phyloP scores from a whole-genome alignment of 2,329 filamentous ascomycete genomes.

The Kalmusia sp. region DNA sequence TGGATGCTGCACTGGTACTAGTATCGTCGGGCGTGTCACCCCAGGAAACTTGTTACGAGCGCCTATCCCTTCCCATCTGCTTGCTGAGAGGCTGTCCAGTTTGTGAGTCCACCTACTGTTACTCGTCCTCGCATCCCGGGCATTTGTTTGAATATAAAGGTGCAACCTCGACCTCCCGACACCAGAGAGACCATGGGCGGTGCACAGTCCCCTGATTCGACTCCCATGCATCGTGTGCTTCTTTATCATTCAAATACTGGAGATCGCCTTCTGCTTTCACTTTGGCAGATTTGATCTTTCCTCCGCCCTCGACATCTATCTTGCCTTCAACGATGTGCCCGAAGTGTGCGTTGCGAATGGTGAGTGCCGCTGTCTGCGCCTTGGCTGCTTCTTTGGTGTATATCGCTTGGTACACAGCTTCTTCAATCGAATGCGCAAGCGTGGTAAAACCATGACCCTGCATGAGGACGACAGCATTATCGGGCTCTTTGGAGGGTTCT shows the following conservation, averaged over 20 bases:
- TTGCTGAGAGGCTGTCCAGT: not conserved
- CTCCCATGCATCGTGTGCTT: constrained; percentile 51
- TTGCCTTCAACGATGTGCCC: constrained; percentile 49
- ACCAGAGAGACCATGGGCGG: constrained; percentile 54
- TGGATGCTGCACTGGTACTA: no score
- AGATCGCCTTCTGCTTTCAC: constrained; percentile 51
- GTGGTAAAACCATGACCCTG: constrained; percentile 56
- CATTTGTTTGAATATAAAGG: constrained; percentile 51
- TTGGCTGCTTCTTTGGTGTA: constrained; percentile 51
- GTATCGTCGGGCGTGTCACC: no score
- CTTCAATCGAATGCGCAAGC: constrained; percentile 50
- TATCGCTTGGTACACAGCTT: constrained; percentile 54
- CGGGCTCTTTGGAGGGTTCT: constrained; percentile 40
- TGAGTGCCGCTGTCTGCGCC: constrained; percentile 48
- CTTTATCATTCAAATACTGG: constrained; percentile 51
- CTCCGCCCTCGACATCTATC: constrained; percentile 46
- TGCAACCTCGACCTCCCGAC: constrained; percentile 48
- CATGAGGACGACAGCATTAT: constrained; percentile 49
- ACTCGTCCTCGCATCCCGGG: constrained; percentile 34
- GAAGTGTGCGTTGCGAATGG: constrained; percentile 41
- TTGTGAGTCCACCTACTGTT: not conserved
- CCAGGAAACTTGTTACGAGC: no score
- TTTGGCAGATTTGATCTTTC: constrained; percentile 50
- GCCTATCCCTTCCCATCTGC: no score
- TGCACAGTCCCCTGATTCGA: constrained; percentile 40